Evolutionary conservation across 306 rosid species (phyloP).

Genomic region (Urtica urens): DNA sequence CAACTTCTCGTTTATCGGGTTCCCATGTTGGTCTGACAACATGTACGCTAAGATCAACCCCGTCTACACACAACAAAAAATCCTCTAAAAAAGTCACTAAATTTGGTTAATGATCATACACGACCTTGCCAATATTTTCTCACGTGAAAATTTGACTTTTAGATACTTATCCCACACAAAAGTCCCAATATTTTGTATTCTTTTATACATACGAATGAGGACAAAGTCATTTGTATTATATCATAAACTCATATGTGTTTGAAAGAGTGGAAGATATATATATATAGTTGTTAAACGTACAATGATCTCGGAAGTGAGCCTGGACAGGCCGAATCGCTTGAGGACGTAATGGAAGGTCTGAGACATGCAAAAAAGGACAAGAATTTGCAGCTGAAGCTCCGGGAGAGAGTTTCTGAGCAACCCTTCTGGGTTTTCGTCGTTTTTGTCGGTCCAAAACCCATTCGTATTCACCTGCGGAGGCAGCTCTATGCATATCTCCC

Average conservation of each 20-base stretch:
- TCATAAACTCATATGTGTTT: too few species aligned
- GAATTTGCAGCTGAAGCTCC: slow-evolving; percentile 36
- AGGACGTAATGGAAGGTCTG: slow-evolving; percentile 18
- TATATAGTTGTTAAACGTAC: slow-evolving; percentile 19
- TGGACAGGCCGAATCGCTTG: slow-evolving; percentile 37
- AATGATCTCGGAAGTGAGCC: slow-evolving; percentile 37
- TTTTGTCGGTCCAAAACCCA: neutral
- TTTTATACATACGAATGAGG: too few species aligned
- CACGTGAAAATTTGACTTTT: too few species aligned
- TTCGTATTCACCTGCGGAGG: slow-evolving; percentile 8
- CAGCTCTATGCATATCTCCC: slow-evolving; percentile 8
- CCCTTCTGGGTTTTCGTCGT: neutral
- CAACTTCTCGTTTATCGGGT: neutral
- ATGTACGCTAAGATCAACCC: slow-evolving; percentile 30
- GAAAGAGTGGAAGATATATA: neutral
- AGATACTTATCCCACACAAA: too few species aligned
- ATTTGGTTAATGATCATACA: neutral
- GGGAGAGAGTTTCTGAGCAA: slow-evolving; percentile 13
- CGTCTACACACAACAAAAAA: slow-evolving; percentile 16
- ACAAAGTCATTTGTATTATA: too few species aligned
- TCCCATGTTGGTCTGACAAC: neutral
- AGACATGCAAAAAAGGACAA: slow-evolving; percentile 24
- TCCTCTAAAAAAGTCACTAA: neutral
- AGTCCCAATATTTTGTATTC: too few species aligned
- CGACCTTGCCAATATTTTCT: neutral